Conservation (phyloP, 371 early-diverging fungal genomes). For the Zancudomyces culisetae region DNA sequence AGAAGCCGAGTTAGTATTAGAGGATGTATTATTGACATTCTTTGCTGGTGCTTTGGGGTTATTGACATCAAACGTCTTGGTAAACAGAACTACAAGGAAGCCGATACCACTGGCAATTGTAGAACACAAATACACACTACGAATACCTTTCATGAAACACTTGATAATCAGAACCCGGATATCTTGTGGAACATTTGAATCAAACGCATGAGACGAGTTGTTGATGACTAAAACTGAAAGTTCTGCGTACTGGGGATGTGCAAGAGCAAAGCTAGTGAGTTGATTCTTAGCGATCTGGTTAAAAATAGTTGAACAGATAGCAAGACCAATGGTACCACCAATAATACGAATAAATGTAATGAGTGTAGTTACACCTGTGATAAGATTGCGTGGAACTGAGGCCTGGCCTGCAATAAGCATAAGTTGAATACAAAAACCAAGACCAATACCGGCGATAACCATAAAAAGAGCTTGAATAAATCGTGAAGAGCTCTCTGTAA, state of each 20-base stretch:
- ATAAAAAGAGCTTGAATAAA: slow-evolving; percentile 24
- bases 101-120: not conserved
- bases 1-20: too few species aligned
- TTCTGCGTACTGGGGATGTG: slow-evolving; percentile 3
- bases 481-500: slow-evolving; percentile 18
- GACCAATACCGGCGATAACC: slow-evolving; percentile 31
- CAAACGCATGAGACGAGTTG: slow-evolving; percentile 14
- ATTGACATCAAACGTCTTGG: too few species aligned
- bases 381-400: slow-evolving; percentile 24
- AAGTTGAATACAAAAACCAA: slow-evolving; percentile 43
- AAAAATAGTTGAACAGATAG: slow-evolving; percentile 24
- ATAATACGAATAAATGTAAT: slow-evolving; percentile 30
- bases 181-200: not conserved
- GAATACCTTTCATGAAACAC: slow-evolving; percentile 16
- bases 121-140: slow-evolving; percentile 9
- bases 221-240: slow-evolving; percentile 5
- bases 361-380: slow-evolving; percentile 21
- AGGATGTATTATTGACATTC: too few species aligned
- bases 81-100: too few species aligned
- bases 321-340: slow-evolving; percentile 50
- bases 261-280: not conserved
- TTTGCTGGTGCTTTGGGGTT: too few species aligned
- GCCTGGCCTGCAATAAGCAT: slow-evolving; percentile 36
- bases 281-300: slow-evolving; percentile 6
- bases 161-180: slow-evolving; percentile 14